These are phyloP conservation scores for Pseudohalonectria lignicola DNA, from an alignment of 2,329 filamentous ascomycete species.

Conservation along the genomic window DNA sequence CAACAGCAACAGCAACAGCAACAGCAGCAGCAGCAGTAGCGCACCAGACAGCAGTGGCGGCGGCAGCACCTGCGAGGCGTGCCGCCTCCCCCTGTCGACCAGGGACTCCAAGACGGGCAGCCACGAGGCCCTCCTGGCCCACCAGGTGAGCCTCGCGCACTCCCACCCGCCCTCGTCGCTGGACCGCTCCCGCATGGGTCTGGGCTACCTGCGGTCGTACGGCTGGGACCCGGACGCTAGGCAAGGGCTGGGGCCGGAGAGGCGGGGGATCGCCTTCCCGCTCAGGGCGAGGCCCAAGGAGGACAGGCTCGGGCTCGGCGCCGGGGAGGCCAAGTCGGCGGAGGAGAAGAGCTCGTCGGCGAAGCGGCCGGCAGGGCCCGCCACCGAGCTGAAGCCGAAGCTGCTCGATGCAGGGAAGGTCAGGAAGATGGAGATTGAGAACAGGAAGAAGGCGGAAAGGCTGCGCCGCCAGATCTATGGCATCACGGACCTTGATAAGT, in stretches of 20 bases:
- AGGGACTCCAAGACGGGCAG: slow-evolving; percentile 1
- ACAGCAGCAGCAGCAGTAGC: no score
- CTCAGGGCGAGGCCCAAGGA: slow-evolving; percentile 63
- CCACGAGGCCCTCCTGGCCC: slow-evolving; percentile 55
- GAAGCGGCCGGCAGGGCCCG: slow-evolving; percentile 26
- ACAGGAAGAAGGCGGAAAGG: slow-evolving; percentile 50
- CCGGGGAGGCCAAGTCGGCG: slow-evolving; percentile 26
- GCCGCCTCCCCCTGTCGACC: slow-evolving; percentile 41
- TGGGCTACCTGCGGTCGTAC: slow-evolving; percentile 52
- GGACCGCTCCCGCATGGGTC: slow-evolving; percentile 58
- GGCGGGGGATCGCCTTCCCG: slow-evolving; percentile 65
- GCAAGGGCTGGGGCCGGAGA: slow-evolving; percentile 57
- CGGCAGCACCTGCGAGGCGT: slow-evolving; percentile 37
- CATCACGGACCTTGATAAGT: slow-evolving; percentile 64
- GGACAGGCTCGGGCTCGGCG: slow-evolving; percentile 64
- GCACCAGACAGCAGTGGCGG: neutral
- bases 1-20: no score
- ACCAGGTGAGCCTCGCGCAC: slow-evolving; percentile 59
- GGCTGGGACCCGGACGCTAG: slow-evolving; percentile 69
- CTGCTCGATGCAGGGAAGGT: slow-evolving; percentile 61
- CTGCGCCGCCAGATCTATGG: slow-evolving; percentile 64
- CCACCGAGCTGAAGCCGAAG: slow-evolving; percentile 14
- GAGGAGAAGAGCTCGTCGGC: slow-evolving; percentile 5
- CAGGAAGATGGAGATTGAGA: slow-evolving; percentile 47
- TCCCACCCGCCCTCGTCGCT: slow-evolving; percentile 63